phyloP scores from a whole-genome alignment of 1,284 basidiomycete genomes.

The Trametes polyzona region DNA sequence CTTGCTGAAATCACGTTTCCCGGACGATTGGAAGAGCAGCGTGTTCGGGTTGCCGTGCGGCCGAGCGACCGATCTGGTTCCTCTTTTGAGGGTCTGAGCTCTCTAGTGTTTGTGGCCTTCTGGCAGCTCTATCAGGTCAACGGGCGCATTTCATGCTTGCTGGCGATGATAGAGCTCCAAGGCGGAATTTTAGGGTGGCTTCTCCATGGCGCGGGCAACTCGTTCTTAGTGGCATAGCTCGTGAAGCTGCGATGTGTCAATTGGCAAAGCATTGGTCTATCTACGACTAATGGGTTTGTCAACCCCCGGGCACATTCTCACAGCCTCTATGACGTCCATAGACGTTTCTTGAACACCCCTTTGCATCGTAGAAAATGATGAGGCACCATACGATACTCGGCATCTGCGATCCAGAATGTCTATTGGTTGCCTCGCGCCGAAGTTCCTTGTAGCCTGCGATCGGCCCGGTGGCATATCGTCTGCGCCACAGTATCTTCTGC shows the following conservation, averaged over 20 bases:
- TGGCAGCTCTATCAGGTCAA: conserved; percentile 7
- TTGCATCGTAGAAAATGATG: background rate
- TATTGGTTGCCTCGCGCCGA: background rate
- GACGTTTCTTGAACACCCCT: background rate
- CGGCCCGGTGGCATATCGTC: conserved; percentile 1
- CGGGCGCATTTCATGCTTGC: background rate
- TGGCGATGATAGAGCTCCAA: background rate
- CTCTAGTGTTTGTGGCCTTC: background rate
- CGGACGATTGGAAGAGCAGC: too few relatives aligned
- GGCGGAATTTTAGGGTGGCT: too few relatives aligned
- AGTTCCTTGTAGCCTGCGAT: background rate
- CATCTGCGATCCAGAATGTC: background rate
- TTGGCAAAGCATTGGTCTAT: background rate
- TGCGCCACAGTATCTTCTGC: background rate
- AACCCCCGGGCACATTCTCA: background rate
- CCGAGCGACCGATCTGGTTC: too few relatives aligned
- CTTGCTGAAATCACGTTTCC: too few relatives aligned
- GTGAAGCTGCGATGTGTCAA: background rate
- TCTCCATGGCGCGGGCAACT: too few relatives aligned
- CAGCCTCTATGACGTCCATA: background rate
- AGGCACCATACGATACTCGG: background rate
- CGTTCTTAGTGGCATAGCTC: too few relatives aligned
- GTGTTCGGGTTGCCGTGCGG: too few relatives aligned
- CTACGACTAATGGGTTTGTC: background rate
- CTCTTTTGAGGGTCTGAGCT: background rate